A percentile compares a stretch with the other conserved stretches of the same genome.
phyloP scores from a whole-genome alignment of 2,329 filamentous ascomycete species.

The Stemphylium beticola region DNA sequence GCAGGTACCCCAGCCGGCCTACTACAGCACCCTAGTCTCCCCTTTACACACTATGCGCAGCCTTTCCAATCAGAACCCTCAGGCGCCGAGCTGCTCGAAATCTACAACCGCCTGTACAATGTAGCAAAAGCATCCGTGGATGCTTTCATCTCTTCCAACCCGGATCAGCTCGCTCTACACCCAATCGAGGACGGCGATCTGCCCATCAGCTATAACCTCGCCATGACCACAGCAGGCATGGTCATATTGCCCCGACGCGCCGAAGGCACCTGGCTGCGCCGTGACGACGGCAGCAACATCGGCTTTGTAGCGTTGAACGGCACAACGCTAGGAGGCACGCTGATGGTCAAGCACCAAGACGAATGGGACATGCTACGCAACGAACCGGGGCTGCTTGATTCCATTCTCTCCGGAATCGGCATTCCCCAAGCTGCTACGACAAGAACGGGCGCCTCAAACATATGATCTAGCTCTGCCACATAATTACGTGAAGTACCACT shows the following conservation, averaged over 20 bases:
- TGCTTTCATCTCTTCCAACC: conserved; percentile 51
- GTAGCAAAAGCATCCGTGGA: conserved; percentile 44
- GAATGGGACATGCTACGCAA: conserved; percentile 59
- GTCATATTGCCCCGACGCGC: conserved; percentile 58
- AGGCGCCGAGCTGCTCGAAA: conserved; percentile 38
- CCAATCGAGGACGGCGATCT: conserved; percentile 46
- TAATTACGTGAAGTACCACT: not conserved
- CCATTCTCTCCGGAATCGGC: conserved; percentile 51
- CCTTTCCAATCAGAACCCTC: conserved; percentile 51
- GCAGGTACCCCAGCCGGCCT: conserved; percentile 9
- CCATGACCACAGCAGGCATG: conserved; percentile 62
- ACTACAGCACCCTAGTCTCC: conserved; percentile 45
- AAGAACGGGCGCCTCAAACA: conserved; percentile 4
- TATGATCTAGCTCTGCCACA: not conserved
- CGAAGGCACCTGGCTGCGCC: conserved; percentile 52
- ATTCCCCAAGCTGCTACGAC: conserved; percentile 29
- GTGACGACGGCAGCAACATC: conserved; percentile 48
- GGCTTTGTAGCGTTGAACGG: conserved; percentile 61
- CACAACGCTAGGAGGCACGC: conserved; percentile 62
- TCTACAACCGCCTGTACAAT: conserved; percentile 45
- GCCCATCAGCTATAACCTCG: conserved; percentile 64
- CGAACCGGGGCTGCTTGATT: conserved; percentile 51
- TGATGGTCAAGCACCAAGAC: conserved; percentile 64
- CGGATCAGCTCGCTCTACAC: conserved; percentile 35
- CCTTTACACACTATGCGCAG: conserved; percentile 58